A percentile compares a stretch with the other conserved stretches of the same genome.
Conservation (phyloP, 2,329 filamentous ascomycete genomes). For the Aspergillus versicolor region DNA sequence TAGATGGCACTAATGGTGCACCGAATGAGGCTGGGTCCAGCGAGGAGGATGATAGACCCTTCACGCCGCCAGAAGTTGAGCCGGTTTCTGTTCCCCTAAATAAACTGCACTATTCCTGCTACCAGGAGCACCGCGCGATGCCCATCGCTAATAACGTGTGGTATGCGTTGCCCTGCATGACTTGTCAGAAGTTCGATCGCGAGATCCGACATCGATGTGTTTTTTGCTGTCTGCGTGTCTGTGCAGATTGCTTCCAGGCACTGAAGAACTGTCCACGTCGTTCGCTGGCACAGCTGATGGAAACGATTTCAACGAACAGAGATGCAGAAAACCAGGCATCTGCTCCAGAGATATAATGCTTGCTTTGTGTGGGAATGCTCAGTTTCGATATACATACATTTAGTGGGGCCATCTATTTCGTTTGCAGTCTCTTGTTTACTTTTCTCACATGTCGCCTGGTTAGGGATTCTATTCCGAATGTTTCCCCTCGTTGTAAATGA, state of each 20-base stretch:
- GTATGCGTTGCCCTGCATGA: constrained; percentile 45
- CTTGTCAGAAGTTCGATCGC: constrained; percentile 39
- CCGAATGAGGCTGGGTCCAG: constrained; percentile 20
- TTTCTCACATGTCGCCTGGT: background rate
- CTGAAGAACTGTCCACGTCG: constrained; percentile 34
- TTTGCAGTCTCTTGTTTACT: background rate
- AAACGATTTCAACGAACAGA: constrained; percentile 14
- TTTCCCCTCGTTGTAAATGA: constrained; percentile 4
- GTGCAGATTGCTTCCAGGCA: constrained; percentile 32
- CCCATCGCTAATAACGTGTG: constrained; percentile 36
- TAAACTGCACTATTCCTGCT: constrained; percentile 39
- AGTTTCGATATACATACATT: background rate
- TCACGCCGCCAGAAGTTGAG: constrained; percentile 32
- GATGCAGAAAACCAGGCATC: background rate
- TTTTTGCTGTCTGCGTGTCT: constrained; percentile 44
- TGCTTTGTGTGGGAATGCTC: background rate
- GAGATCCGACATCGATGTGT: constrained; percentile 41
- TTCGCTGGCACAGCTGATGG: constrained; percentile 35
- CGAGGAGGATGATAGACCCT: constrained; percentile 22
- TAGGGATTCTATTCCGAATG: background rate
- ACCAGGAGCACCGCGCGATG: constrained; percentile 40
- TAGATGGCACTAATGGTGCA: constrained; percentile 14
- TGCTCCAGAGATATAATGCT: background rate
- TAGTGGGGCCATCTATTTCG: background rate
- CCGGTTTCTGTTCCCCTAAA: constrained; percentile 36